A percentile compares a stretch with the other conserved stretches of the same genome.
These are phyloP conservation scores for Cryptococcus amylolentus DNA, from an alignment of 1,284 basidiomycete species.

Conservation along the genomic window DNA sequence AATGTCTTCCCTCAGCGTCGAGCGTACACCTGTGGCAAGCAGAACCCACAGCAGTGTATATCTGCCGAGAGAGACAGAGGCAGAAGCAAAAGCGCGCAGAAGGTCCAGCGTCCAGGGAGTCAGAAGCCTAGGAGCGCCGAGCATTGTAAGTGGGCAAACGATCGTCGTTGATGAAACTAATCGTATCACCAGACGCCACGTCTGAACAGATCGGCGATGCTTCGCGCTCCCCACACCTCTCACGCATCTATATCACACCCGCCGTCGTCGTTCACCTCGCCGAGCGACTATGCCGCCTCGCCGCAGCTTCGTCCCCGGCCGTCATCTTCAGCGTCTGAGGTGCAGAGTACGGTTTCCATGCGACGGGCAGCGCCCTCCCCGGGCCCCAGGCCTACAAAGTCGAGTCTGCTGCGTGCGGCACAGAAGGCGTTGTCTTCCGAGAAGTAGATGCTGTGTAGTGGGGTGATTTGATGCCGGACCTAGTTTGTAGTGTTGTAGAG, in stretches of 20 bases:
- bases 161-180: background rate
- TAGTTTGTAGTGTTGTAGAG: too few species aligned
- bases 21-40: background rate
- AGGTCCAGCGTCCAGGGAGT: slow-evolving; percentile 15
- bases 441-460: background rate
- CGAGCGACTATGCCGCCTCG: background rate
- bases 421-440: slow-evolving; percentile 4
- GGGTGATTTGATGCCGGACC: background rate
- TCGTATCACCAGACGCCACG: slow-evolving; percentile 28
- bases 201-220: slow-evolving; percentile 34
- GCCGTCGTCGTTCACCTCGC: background rate
- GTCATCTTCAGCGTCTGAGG: slow-evolving; percentile 1
- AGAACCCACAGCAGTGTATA: background rate
- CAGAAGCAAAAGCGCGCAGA: slow-evolving; percentile 4
- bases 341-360: background rate
- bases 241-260: background rate
- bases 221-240: slow-evolving; percentile 24
- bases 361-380: background rate
- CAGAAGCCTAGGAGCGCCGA: slow-evolving; percentile 25
- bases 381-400: slow-evolving; percentile 22
- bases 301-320: background rate
- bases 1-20: slow-evolving; percentile 13
- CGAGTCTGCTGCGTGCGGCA: slow-evolving; percentile 25
- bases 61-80: background rate
- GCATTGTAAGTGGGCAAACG: slow-evolving; percentile 20